Conservation (phyloP, 805 yeast genomes). For the Kurtzmaniella cleridarum region DNA sequence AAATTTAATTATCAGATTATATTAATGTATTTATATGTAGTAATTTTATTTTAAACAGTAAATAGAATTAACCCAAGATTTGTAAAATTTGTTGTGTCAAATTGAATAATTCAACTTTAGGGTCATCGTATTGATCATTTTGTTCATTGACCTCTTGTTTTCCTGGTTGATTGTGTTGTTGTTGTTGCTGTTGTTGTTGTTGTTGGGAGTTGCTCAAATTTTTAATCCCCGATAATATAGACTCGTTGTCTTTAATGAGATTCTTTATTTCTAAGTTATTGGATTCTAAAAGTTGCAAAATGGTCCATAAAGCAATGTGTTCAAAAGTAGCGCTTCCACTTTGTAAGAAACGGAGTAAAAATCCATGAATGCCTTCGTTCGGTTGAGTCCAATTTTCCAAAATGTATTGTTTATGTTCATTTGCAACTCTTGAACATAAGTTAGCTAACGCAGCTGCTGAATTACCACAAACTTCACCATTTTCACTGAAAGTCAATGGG, state of each 20-base stretch:
- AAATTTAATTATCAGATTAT: neutral
- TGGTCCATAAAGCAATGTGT: constrained; percentile 97
- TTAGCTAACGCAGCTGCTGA: constrained; percentile 98
- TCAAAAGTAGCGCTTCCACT: constrained; percentile 91
- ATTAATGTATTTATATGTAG: neutral
- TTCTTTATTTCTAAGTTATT: constrained; percentile 60
- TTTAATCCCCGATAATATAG: constrained; percentile 51
- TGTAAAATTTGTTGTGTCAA: constrained; percentile 65
- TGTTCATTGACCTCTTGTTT: constrained; percentile 16
- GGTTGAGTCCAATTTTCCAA: constrained; percentile 75
- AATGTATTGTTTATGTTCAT: constrained; percentile 70
- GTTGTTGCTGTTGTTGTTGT: constrained; percentile 18
- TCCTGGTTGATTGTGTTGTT: constrained; percentile 15
- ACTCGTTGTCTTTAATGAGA: constrained; percentile 49
- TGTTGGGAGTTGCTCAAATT: constrained; percentile 39
- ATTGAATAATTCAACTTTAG: constrained; percentile 58
- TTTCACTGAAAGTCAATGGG: constrained; percentile 82
- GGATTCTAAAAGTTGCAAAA: constrained; percentile 85
- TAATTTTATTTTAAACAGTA: neutral
- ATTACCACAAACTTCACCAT: constrained; percentile 95
- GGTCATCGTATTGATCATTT: constrained; percentile 48
- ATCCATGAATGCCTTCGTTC: constrained; percentile 79
- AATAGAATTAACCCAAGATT: constrained; percentile 29
- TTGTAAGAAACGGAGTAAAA: constrained; percentile 71
- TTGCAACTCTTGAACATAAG: constrained; percentile 77